phyloP scores from a whole-genome alignment of 208 protist species.

The Acanthamoeba triangularis region DNA sequence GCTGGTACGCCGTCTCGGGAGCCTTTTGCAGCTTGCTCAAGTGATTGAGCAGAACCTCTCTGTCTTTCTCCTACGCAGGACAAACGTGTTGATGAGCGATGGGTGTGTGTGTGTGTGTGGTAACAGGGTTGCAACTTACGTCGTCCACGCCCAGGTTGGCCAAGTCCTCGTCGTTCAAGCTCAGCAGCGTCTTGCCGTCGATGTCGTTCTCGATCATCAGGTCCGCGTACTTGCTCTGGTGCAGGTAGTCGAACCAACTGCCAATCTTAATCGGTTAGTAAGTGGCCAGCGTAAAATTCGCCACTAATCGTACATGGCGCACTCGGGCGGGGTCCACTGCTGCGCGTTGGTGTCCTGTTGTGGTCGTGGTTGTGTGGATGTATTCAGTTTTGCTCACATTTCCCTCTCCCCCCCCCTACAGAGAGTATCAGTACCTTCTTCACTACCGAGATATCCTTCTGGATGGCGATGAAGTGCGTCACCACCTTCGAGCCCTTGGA shows the following conservation, averaged over 20 bases:
- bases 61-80: not conserved
- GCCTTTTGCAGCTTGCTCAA: conserved; percentile 1
- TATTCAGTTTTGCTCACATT: not conserved
- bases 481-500: conserved; percentile 9
- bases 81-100: too few relatives aligned
- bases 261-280: not conserved
- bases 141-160: conserved; percentile 27
- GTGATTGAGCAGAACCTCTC: not conserved
- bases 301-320: not conserved
- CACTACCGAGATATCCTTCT: conserved; percentile 76
- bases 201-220: conserved; percentile 55
- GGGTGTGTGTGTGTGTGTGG: too few relatives aligned
- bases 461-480: conserved; percentile 80
- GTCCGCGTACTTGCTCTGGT: conserved; percentile 39
- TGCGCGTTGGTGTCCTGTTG: conserved; percentile 12
- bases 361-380: not conserved
- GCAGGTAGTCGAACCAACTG: conserved; percentile 54
- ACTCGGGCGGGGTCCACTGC: conserved; percentile 64
- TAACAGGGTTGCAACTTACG: not conserved
- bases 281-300: not conserved
- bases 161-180: conserved; percentile 43
- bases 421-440: not conserved
- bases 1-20: not conserved
- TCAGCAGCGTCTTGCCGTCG: conserved; percentile 35
- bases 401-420: not conserved